Evolutionary conservation across 257 asterid species (phyloP).

Genomic region (Henckelia pumila): DNA sequence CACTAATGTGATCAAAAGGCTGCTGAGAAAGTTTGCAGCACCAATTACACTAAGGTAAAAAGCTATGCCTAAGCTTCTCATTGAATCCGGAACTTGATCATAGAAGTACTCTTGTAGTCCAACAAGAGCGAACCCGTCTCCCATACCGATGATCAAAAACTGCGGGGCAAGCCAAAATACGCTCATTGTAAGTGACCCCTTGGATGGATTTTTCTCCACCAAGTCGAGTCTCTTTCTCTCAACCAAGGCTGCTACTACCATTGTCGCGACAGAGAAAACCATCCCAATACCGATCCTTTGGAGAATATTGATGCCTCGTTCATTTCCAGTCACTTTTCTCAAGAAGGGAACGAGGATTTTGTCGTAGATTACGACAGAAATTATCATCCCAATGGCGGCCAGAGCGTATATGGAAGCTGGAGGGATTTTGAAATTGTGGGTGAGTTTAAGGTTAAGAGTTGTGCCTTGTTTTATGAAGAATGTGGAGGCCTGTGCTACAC

Average conservation of each 20-base stretch:
- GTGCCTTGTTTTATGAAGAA: slow-evolving; percentile 78
- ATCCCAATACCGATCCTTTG: slow-evolving; percentile 83
- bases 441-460: slow-evolving; percentile 44
- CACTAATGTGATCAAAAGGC: slow-evolving; percentile 58
- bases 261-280: slow-evolving; percentile 49
- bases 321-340: slow-evolving; percentile 51
- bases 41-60: slow-evolving; percentile 77
- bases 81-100: slow-evolving; percentile 82
- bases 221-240: slow-evolving; percentile 52
- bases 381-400: slow-evolving; percentile 71
- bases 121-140: slow-evolving; percentile 71
- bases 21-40: slow-evolving; percentile 59
- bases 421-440: slow-evolving; percentile 48
- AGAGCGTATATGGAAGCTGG: slow-evolving; percentile 67
- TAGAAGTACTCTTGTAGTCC: slow-evolving; percentile 90
- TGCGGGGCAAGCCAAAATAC: slow-evolving; percentile 94
- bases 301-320: slow-evolving; percentile 67
- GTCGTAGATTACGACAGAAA: slow-evolving; percentile 58
- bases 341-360: slow-evolving; percentile 60
- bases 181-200: slow-evolving; percentile 58
- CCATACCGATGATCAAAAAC: slow-evolving; percentile 64
- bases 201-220: slow-evolving; percentile 26
- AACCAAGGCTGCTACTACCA: slow-evolving; percentile 62
- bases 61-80: slow-evolving; percentile 86
- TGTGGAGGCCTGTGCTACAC: slow-evolving; percentile 63